phyloP scores from a whole-genome alignment of 2,329 filamentous ascomycete genomes.

The Stagonosporopsis vannaccii region DNA sequence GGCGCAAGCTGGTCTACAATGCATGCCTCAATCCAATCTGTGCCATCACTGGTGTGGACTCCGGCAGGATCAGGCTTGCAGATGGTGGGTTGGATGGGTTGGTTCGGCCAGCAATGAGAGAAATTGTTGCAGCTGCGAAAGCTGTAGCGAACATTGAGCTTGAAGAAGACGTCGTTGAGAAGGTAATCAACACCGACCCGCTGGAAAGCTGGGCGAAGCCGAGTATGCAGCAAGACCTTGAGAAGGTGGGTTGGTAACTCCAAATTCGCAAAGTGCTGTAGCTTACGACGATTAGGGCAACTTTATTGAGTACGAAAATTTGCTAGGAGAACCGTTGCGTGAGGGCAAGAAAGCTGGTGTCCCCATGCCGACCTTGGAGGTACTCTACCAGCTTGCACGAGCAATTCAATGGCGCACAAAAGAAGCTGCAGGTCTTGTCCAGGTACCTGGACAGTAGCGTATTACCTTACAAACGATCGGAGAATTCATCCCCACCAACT shows the following conservation, averaged over 20 bases:
- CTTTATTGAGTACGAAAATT: slow-evolving; percentile 64
- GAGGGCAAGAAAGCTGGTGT: slow-evolving; percentile 60
- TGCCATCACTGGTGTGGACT: slow-evolving; percentile 61
- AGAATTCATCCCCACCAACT: background rate
- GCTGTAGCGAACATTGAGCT: slow-evolving; percentile 54
- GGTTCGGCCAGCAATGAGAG: slow-evolving; percentile 62
- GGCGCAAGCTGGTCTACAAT: slow-evolving; percentile 62
- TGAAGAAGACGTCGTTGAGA: slow-evolving; percentile 53
- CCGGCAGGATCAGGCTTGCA: slow-evolving; percentile 58
- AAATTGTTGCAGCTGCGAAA: slow-evolving; percentile 58
- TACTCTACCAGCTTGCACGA: slow-evolving; percentile 58
- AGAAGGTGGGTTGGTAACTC: slow-evolving; percentile 49
- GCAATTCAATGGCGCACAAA: slow-evolving; percentile 59
- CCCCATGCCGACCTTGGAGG: slow-evolving; percentile 57
- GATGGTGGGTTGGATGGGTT: slow-evolving; percentile 56
- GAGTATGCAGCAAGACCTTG: slow-evolving; percentile 63
- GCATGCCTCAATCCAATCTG: slow-evolving; percentile 62
- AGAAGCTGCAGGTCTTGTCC: slow-evolving; percentile 53
- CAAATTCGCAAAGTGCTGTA: background rate
- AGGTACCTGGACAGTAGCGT: slow-evolving; percentile 29
- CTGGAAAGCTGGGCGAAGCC: slow-evolving; percentile 59
- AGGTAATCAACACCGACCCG: slow-evolving; percentile 59
- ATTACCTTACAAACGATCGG: background rate
- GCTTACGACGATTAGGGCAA: slow-evolving; percentile 52
- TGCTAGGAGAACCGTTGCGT: slow-evolving; percentile 64